Evolutionary conservation across 2,329 filamentous ascomycete genomes (phyloP), one percentile per base, ranked within the genome.

Genomic region (Parastagonospora avenae): DNA sequence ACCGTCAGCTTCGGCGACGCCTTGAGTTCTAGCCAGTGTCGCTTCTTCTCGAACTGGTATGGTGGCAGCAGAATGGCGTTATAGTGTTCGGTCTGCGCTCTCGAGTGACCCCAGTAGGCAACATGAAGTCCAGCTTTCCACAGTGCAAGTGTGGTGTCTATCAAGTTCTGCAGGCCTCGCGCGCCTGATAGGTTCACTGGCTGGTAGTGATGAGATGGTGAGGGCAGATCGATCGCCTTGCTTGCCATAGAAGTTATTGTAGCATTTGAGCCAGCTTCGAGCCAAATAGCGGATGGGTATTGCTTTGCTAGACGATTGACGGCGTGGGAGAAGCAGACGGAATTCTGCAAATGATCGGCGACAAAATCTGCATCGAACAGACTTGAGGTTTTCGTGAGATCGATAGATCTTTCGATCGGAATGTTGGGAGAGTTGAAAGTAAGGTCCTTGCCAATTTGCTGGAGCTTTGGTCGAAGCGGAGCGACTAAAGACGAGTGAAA

Each of bases 311-410:
- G 55, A 1, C 79, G 59, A 31, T 75, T 60, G 0, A 81, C 49
- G 0, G 77, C 80, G 7, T 79, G 67, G 16, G 68, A 32, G 55
- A 80, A 80, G 55, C 68, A 79, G 0, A 82, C 80, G 0, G 79
- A 76, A 0, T 73, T 35, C 1, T 78, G 56, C 60, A 77, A 73
- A 43, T 82, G 79, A n/a, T n/a, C 15, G 0, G 70, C 45, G 0
- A 72, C 41, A 8, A 39, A 16, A 8, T 44, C 4, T 5, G 32
- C 14, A 10, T 35, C 27, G 4, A 35, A 37, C 9, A 32, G 10
- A n/a, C 16, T 32, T 12, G 10, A n/a, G 8, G 27, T 14, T 4
- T 15, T 8, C 8, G 38, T 10, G 7, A 15, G 28, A 10, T 42
- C 33, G 16, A 33, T 42, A 8, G 47, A 27, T 31, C 30, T 44